phyloP scores from a whole-genome alignment of 2,329 filamentous ascomycete genomes.

The Paecilomyces dactylethromorphus region DNA sequence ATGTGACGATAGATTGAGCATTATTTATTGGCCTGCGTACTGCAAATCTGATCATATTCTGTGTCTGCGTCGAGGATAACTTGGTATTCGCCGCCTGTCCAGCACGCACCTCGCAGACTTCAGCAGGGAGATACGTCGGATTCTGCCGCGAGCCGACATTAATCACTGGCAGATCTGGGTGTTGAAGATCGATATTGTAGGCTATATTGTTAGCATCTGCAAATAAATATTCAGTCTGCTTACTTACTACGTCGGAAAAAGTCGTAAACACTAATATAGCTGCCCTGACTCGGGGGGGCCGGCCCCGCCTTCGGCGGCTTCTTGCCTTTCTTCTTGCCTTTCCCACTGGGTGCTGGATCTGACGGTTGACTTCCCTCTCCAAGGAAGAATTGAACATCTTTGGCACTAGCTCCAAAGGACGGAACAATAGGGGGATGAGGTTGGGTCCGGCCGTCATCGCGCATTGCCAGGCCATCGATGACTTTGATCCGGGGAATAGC shows the following conservation, averaged over 20 bases:
- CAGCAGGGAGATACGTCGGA: constrained; percentile 58
- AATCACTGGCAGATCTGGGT: constrained; percentile 48
- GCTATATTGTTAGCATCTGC: constrained; percentile 5
- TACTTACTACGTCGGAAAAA: constrained; percentile 11
- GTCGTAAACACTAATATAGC: constrained; percentile 12
- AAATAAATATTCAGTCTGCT: constrained; percentile 24
- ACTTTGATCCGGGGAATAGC: constrained; percentile 33
- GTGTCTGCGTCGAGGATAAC: constrained; percentile 52
- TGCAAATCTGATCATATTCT: constrained; percentile 63
- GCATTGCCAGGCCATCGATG: constrained; percentile 39
- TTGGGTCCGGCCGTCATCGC: constrained; percentile 24
- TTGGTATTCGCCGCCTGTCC: constrained; percentile 57
- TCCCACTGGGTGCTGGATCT: neutral
- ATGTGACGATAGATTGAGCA: constrained; percentile 50
- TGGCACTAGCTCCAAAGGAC: constrained; percentile 40
- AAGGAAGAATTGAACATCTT: constrained; percentile 51
- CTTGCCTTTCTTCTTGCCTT: neutral
- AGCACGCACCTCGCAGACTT: constrained; percentile 54
- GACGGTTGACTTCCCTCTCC: constrained; percentile 7
- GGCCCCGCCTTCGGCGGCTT: neutral
- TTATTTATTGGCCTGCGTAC: constrained; percentile 60
- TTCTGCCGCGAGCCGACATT: constrained; percentile 53
- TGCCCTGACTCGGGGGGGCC: constrained; percentile 6
- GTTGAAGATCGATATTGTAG: neutral
- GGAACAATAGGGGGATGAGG: constrained; percentile 31